phyloP scores from a whole-genome alignment of 2,329 filamentous ascomycete genomes.

The Nemania sp. region DNA sequence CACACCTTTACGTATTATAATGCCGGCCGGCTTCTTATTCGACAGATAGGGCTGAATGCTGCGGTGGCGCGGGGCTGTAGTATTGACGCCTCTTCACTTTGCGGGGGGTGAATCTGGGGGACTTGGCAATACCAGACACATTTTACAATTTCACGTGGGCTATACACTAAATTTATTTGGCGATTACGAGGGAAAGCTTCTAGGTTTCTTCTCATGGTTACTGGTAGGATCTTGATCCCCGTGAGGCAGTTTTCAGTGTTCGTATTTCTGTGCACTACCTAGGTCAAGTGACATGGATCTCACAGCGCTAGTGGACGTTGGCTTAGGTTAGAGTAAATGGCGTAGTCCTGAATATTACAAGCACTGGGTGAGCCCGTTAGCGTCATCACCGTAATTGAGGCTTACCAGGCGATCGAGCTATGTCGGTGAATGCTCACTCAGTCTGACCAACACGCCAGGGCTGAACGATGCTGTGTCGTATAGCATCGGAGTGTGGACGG shows the following conservation, averaged over 20 bases:
- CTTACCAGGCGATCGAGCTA: slow-evolving; percentile 6
- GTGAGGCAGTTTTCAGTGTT: slow-evolving; percentile 11
- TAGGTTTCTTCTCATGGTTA: neutral
- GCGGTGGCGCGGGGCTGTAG: slow-evolving; percentile 3
- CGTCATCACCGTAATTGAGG: slow-evolving; percentile 14
- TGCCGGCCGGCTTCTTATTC: slow-evolving; percentile 17
- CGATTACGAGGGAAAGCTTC: neutral
- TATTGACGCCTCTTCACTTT: neutral
- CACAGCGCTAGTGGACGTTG: slow-evolving; percentile 25
- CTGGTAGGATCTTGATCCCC: neutral
- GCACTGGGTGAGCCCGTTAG: slow-evolving; percentile 1
- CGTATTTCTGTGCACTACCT: slow-evolving; percentile 22
- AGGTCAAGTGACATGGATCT: slow-evolving; percentile 26
- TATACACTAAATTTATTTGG: slow-evolving; percentile 8
- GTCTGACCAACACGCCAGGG: slow-evolving; percentile 12
- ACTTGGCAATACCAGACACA: neutral
- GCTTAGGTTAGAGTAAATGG: slow-evolving; percentile 9
- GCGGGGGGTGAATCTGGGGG: slow-evolving; percentile 15
- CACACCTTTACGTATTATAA: slow-evolving; percentile 27
- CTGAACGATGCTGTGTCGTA: neutral
- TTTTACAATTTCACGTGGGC: slow-evolving; percentile 20
- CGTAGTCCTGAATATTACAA: slow-evolving; percentile 21
- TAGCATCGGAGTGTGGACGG: neutral
- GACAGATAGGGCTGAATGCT: slow-evolving; percentile 16
- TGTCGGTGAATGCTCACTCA: slow-evolving; percentile 21